These are phyloP conservation scores for Termitomyces sp. DNA, from an alignment of 768 basidiomycete species.

Conservation along the genomic window DNA sequence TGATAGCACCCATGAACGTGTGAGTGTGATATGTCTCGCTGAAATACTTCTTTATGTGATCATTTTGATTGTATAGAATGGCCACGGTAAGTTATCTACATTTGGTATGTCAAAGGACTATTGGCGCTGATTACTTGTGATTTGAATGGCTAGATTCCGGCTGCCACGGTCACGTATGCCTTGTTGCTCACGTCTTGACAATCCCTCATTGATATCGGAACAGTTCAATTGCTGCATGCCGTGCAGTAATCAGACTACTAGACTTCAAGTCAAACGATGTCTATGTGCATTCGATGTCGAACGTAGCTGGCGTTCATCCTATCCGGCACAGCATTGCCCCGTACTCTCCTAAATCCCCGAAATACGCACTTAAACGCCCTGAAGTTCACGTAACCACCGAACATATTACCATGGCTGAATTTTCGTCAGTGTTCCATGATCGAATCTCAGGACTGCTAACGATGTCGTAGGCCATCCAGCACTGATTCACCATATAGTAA, in stretches of 20 bases:
- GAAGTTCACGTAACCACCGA: constrained; percentile 57
- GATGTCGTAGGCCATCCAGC: constrained; percentile 10
- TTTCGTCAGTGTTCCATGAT: constrained; percentile 30
- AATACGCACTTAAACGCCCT: constrained; percentile 27
- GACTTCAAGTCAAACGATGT: constrained; percentile 44
- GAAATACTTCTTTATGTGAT: neutral
- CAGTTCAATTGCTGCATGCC: constrained; percentile 61
- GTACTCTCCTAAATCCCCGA: constrained; percentile 23
- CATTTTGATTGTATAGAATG: constrained; percentile 29
- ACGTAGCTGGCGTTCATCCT: constrained; percentile 26
- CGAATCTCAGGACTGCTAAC: neutral
- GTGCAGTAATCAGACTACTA: constrained; percentile 61
- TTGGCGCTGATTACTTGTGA: constrained; percentile 7
- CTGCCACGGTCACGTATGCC: constrained; percentile 55
- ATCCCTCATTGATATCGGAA: neutral
- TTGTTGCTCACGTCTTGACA: constrained; percentile 4
- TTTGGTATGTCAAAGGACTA: neutral
- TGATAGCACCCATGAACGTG: constrained; percentile 53
- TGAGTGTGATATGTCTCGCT: neutral
- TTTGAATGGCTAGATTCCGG: constrained; percentile 40
- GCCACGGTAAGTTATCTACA: constrained; percentile 36
- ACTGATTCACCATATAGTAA: constrained; percentile 21
- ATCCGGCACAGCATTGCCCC: constrained; percentile 24
- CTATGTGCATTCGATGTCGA: constrained; percentile 41
- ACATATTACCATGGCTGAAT: constrained; percentile 55